These are phyloP conservation scores for Ustilago sp. DNA, from an alignment of 1,284 basidiomycete genomes.

Conservation along the genomic window DNA sequence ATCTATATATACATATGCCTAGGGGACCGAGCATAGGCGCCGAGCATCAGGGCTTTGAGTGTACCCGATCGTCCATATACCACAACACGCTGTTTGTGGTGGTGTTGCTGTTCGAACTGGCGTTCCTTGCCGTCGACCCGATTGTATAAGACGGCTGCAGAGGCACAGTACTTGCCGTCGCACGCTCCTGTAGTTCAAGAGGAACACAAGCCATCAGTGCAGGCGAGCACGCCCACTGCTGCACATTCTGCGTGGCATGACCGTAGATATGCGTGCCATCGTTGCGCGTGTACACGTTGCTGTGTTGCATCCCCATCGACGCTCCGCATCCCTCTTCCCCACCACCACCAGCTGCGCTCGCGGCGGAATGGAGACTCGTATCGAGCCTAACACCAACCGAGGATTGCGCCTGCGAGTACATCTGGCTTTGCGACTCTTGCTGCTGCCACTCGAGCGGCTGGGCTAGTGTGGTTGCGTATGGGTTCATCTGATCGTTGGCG, in stretches of 20 bases:
- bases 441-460: not conserved
- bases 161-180: not conserved
- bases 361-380: not conserved
- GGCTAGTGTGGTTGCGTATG: not conserved
- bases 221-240: not conserved
- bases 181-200: not conserved
- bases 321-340: not conserved
- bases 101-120: not conserved
- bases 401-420: not conserved
- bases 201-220: not conserved
- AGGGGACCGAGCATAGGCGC: not conserved
- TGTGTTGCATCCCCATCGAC: not conserved
- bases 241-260: not conserved
- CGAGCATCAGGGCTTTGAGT: not conserved
- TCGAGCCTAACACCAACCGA: not conserved
- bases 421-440: not conserved
- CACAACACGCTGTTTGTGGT: not conserved
- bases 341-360: not conserved
- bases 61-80: not conserved
- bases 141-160: not conserved
- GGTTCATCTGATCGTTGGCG: not conserved
- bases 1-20: not conserved
- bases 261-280: not conserved
- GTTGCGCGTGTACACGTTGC: not conserved
- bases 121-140: not conserved